phyloP scores from a whole-genome alignment of 805 yeast genomes.

The Barnettozyma sucrosica region DNA sequence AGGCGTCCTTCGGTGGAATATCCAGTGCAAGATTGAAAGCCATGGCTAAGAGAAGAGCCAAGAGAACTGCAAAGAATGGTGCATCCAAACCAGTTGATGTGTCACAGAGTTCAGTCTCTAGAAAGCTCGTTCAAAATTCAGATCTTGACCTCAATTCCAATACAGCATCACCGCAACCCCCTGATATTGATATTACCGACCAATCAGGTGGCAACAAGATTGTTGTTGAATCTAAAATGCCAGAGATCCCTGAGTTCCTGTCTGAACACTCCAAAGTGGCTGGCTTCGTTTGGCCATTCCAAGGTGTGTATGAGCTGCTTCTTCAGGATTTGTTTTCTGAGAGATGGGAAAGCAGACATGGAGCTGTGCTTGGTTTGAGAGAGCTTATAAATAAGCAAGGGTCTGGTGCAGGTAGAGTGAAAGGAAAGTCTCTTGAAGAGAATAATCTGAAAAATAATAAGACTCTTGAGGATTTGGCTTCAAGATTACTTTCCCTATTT shows the following conservation, averaged over 20 bases:
- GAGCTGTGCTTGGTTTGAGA: conserved; percentile 87
- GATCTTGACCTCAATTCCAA: conserved; percentile 19
- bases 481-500: conserved; percentile 77
- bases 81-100: conserved; percentile 53
- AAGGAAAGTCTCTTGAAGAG: conserved; percentile 52
- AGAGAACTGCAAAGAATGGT: conserved; percentile 53
- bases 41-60: conserved; percentile 88
- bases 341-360: conserved; percentile 93
- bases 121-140: conserved; percentile 38
- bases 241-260: conserved; percentile 59
- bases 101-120: conserved; percentile 63
- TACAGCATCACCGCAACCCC: conserved; percentile 8
- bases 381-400: conserved; percentile 84
- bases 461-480: conserved; percentile 83
- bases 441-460: conserved; percentile 60
- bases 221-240: conserved; percentile 71
- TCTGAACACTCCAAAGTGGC: conserved; percentile 67
- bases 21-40: conserved; percentile 82
- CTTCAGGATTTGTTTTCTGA: conserved; percentile 77
- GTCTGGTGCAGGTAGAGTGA: conserved; percentile 73
- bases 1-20: conserved; percentile 12
- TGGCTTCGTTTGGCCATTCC: conserved; percentile 87
- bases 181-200: conserved; percentile 56
- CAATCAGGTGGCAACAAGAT: conserved; percentile 77
- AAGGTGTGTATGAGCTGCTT: conserved; percentile 82